Evolutionary conservation across 768 basidiomycete genomes (phyloP), one percentile per base, ranked within the genome.

Genomic region (Psilocybe sp.): DNA sequence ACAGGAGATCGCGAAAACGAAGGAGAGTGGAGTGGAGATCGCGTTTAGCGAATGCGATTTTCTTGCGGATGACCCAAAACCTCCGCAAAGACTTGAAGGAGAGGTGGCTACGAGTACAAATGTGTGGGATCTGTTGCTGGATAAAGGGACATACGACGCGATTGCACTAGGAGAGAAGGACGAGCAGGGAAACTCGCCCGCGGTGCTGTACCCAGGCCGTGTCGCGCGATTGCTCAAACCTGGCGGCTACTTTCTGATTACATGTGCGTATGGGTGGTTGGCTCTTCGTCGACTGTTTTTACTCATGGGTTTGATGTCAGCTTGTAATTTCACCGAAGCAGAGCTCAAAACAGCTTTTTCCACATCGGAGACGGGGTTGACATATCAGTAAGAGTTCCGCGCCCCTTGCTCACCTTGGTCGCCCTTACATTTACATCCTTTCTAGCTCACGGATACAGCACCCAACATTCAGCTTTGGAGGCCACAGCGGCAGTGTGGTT

Each of bases 121-220:
- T 40, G 57, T 56, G 32, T 93, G 90, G 90, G 87, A 91, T 60
- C 67, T 92, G 5, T 61, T 92, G 13, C 61, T 92, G 49, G 91
- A 93, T 67, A 93, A 93, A 64, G 91, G 91, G n/a, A 93, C 91
- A 0, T 90, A 82, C 60, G 91, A 93, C 59, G 89, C 91, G 5
- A 91, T 92, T 44, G 86, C 89, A 0, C 67, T 93, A 35, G 84
- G 78, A 44, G 73, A 75, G 47, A 83, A 80, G 60, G 81, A 84
- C 37, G 73, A 67, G 5, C 57, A 64, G 34, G 87, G 84, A 16
- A 63, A 57, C 37, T 70, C 76, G 1, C 84, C 85, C 1, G 78
- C 77, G 0, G 66, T 72, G n/a, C 63, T 59, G 14, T 92, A 93
- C 63, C 87, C 86, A 3, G 59, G 54, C 40, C 78, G 82, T 11